These are phyloP conservation scores for Heliosperma pusillum DNA, from an alignment of 148 eudicot genomes.

Conservation along the genomic window DNA sequence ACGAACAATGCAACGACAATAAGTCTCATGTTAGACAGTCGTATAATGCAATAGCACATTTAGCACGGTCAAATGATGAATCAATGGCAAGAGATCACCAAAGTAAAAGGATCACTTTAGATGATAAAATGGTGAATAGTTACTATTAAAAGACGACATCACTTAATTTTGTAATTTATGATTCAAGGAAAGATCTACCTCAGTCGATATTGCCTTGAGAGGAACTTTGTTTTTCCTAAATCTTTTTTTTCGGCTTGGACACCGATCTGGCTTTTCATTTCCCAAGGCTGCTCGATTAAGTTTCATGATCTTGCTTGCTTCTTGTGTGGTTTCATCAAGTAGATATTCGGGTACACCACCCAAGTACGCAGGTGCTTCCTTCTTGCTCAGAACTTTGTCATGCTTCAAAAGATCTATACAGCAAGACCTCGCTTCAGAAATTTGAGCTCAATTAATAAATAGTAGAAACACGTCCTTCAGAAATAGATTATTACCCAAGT, in stretches of 20 bases:
- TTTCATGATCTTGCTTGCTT: conserved; percentile 83
- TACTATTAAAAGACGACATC: background rate
- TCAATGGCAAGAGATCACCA: too few species aligned
- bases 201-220: conserved; percentile 70
- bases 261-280: conserved; percentile 34
- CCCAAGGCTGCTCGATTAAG: conserved; percentile 86
- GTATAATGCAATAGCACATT: too few species aligned
- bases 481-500: conserved; percentile 53
- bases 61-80: too few species aligned
- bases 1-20: too few species aligned
- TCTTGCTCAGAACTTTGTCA: conserved; percentile 86
- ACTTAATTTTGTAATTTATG: background rate
- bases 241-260: conserved; percentile 49
- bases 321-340: conserved; percentile 74
- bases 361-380: conserved; percentile 68
- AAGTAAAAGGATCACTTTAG: background rate
- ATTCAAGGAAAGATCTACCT: conserved; percentile 36
- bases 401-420: conserved; percentile 79
- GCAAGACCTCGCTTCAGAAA: background rate
- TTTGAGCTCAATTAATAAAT: background rate
- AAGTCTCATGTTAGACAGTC: too few species aligned
- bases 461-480: background rate
- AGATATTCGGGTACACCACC: conserved; percentile 76
- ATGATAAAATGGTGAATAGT: background rate
- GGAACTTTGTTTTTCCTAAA: conserved; percentile 58